A percentile compares a stretch with the other conserved stretches of the same genome.
phyloP scores from a whole-genome alignment of 202 grass and related monocot species.

The Setaria viridis region DNA sequence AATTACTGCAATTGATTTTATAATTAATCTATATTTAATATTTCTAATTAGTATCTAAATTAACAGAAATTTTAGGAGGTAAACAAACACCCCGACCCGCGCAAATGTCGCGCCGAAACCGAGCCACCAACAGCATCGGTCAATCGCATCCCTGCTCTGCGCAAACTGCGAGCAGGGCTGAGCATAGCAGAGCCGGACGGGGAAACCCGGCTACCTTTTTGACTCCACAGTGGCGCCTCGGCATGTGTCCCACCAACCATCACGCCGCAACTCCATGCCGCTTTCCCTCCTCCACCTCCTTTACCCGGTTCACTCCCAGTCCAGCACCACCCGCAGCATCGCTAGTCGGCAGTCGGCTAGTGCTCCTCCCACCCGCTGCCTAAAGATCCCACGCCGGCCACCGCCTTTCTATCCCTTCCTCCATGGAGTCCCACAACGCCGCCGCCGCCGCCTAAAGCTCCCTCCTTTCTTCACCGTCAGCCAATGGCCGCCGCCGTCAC shows the following conservation, averaged over 20 bases:
- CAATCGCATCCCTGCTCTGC: no score
- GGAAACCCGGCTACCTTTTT: no score
- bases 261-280: neutral
- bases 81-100: no score
- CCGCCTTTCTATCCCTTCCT: conserved; percentile 3
- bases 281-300: neutral
- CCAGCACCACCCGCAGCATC: neutral
- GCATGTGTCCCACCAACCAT: neutral
- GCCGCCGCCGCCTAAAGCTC: conserved; percentile 30
- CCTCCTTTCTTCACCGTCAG: neutral
- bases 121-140: no score
- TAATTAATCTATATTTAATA: no score
- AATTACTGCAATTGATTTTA: no score
- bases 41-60: no score
- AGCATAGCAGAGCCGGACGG: no score
- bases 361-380: conserved; percentile 39
- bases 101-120: no score
- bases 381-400: neutral
- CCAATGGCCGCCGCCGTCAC: conserved; percentile 17
- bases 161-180: no score
- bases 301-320: neutral
- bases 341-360: conserved; percentile 3
- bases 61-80: no score
- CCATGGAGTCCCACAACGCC: conserved; percentile 31
- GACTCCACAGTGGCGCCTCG: neutral